Base-by-base conservation (phyloP, 2,329 filamentous ascomycete genomes). In the Tolypocladium capitatum region DNA sequence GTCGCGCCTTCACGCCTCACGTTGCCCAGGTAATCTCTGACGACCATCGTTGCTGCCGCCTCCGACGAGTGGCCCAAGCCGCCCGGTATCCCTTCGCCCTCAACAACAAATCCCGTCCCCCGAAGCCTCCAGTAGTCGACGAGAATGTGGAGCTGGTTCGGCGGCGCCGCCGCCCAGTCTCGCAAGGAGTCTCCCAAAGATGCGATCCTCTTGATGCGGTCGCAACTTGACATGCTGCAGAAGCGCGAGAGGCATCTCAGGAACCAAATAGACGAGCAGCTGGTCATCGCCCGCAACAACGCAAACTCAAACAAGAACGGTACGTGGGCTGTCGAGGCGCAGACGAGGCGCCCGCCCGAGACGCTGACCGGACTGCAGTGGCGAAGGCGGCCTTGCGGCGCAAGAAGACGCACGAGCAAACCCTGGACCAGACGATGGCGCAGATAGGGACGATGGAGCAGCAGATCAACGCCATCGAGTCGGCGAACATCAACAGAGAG, bases 401-500 rank as follows among this genome's bases (percentile, higher is more conserved):
- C 67, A 97, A 97, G 80, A 97, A 98, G 78, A 76, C 81, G 57
- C 87, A 92, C 60, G 89, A 97, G 68, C 84, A 90, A 66, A 87
- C 86, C 48, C 79, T 96, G 50, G 88, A 95, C 56, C 90, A 96
- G 69, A 97, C 91, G 1, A 77, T 80, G 50, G 80, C 84, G 31
- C 91, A 97, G 69, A 94, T 97, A 61, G 80, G 82, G 58, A 94
- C 92, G 21, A 75, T 98, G 41, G 92, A 98, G 67, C 85, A 90
- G 62, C 89, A 98, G 66, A 94, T 97, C 62, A 92, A 92, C 66
- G 84, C 86, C 51, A 97, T 98, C 72, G 92, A 98, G 69, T 88
- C 90, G 43, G 92, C 92, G 52, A 98, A 97, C 66, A 96, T 98
- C 73, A 98, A 98, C 75, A 83, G 91, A 69, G 90, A 96, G 74